Conservation (phyloP, 441 rosid species). For the Omphalea diandra region DNA sequence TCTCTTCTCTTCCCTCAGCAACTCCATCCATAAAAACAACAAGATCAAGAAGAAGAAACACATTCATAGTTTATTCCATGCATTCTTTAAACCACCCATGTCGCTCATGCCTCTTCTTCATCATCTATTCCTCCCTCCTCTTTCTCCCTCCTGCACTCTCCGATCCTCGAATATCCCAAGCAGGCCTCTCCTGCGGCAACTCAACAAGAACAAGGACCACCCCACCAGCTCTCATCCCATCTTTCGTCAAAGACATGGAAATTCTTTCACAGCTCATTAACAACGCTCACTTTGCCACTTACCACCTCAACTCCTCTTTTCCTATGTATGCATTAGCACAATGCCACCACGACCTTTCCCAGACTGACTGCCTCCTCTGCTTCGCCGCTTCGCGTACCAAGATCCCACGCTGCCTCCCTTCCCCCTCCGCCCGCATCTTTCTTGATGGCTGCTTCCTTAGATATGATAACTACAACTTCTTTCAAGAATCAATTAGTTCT, state of each 20-base stretch:
- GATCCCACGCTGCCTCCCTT: no score
- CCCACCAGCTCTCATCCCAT: constrained; percentile 36
- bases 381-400: no score
- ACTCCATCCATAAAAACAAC: background rate
- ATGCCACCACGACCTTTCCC: no score
- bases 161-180: constrained; percentile 46
- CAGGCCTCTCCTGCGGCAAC: constrained; percentile 58
- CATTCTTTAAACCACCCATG: background rate
- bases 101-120: constrained; percentile 15
- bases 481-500: constrained; percentile 41
- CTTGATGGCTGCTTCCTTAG: no score
- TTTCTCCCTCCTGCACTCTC: constrained; percentile 29
- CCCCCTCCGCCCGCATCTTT: no score
- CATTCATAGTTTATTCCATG: background rate
- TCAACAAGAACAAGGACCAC: constrained; percentile 14
- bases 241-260: constrained; percentile 61
- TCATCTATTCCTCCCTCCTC: constrained; percentile 15
- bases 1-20: no score
- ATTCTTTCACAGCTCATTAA: constrained; percentile 40
- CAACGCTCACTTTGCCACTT: constrained; percentile 42
- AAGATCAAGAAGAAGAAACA: background rate
- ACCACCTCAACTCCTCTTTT: no score
- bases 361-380: no score
- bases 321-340: no score
- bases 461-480: constrained; percentile 63